These are phyloP conservation scores for Amylocystis lapponica DNA, from an alignment of 768 basidiomycete species.

Conservation along the genomic window DNA sequence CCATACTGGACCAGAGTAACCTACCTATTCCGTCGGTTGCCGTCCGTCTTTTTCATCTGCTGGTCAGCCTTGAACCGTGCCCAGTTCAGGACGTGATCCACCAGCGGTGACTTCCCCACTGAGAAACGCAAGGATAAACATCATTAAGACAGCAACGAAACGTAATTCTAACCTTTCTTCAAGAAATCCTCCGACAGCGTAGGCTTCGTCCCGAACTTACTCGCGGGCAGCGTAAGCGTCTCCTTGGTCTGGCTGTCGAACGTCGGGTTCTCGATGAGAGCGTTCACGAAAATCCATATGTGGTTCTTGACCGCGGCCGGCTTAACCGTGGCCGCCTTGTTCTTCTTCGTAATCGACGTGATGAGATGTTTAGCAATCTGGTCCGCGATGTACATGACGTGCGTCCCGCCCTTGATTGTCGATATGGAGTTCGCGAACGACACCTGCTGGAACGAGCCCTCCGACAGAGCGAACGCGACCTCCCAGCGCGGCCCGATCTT, in stretches of 20 bases:
- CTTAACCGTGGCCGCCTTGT: slow-evolving; percentile 94
- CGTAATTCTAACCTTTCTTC: slow-evolving; percentile 74
- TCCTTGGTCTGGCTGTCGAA: slow-evolving; percentile 99
- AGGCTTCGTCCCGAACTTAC: slow-evolving; percentile 90
- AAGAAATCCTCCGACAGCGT: slow-evolving; percentile 84
- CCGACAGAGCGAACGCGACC: slow-evolving; percentile 89
- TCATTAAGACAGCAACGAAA: too few relatives aligned
- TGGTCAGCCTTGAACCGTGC: slow-evolving; percentile 97
- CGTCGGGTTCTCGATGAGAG: slow-evolving; percentile 93
- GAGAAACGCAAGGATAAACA: too few relatives aligned
- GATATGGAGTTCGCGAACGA: slow-evolving; percentile 98
- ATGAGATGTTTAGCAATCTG: slow-evolving; percentile 85
- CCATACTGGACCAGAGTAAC: too few relatives aligned
- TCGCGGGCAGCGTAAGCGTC: slow-evolving; percentile 76
- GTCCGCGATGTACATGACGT: slow-evolving; percentile 80
- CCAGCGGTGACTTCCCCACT: slow-evolving; percentile 87
- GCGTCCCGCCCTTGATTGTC: slow-evolving; percentile 94
- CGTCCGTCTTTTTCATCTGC: slow-evolving; percentile 94
- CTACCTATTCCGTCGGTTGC: slow-evolving; percentile 77
- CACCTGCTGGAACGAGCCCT: slow-evolving; percentile 88
- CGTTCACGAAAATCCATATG: slow-evolving; percentile 97
- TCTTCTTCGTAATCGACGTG: slow-evolving; percentile 87
- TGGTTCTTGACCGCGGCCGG: slow-evolving; percentile 93
- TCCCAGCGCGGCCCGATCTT: slow-evolving; percentile 84
- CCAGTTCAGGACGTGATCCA: slow-evolving; percentile 92